Evolutionary conservation across 495 filamentous ascomycete genomes (phyloP).

Genomic region (Xylaria nigripes): DNA sequence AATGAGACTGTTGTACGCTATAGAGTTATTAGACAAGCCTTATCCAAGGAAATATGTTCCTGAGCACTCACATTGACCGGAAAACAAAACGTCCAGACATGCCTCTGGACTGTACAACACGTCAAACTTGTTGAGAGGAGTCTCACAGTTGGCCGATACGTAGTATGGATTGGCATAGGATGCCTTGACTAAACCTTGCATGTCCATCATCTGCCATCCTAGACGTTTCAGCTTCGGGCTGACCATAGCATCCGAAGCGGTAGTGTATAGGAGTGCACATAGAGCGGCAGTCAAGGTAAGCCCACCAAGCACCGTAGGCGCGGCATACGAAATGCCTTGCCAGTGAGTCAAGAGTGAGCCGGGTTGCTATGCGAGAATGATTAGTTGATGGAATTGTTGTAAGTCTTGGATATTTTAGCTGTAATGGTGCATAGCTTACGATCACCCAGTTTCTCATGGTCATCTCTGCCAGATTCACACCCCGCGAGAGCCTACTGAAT

Average conservation of each 20-base stretch:
- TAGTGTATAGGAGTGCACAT: slow-evolving; percentile 61
- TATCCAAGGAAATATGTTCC: not conserved
- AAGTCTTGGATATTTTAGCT: not conserved
- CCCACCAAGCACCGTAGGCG: slow-evolving; percentile 47
- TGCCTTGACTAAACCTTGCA: slow-evolving; percentile 50
- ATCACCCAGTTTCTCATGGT: slow-evolving; percentile 50
- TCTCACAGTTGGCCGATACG: slow-evolving; percentile 45
- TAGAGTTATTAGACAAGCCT: not conserved
- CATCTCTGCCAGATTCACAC: slow-evolving; percentile 66
- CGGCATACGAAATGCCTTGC: slow-evolving; percentile 53
- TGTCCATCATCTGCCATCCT: slow-evolving; percentile 28
- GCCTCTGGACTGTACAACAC: slow-evolving; percentile 31
- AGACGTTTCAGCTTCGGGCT: slow-evolving; percentile 55
- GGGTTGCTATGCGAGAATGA: slow-evolving; percentile 25
- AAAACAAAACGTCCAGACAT: slow-evolving; percentile 58
- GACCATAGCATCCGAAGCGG: slow-evolving; percentile 63
- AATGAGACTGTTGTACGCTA: slow-evolving; percentile 28
- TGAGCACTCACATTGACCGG: slow-evolving; percentile 37
- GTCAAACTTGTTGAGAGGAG: slow-evolving; percentile 46
- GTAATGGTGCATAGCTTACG: slow-evolving; percentile 15
- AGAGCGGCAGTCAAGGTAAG: slow-evolving; percentile 53
- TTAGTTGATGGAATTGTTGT: not conserved
- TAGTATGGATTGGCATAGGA: slow-evolving; percentile 52
- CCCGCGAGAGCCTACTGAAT: slow-evolving; percentile 44
- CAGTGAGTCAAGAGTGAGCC: slow-evolving; percentile 60